Evolutionary conservation across 495 filamentous ascomycete species (phyloP).

Genomic region (Parmelia sp.): DNA sequence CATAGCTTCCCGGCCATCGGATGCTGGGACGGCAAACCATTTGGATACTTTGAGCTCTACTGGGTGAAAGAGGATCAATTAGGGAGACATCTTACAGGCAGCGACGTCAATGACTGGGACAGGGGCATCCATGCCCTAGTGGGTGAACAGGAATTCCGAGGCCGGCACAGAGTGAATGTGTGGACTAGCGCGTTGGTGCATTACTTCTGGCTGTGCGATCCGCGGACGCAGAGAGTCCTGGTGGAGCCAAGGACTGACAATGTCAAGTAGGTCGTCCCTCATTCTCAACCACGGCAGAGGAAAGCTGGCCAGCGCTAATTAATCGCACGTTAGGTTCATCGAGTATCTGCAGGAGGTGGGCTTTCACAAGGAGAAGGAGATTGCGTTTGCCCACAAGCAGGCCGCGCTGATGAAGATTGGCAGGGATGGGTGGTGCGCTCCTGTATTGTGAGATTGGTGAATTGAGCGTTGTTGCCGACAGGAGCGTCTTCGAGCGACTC

Average conservation of each 20-base stretch:
- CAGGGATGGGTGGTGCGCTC: constrained; percentile 77
- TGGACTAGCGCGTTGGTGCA: constrained; percentile 88
- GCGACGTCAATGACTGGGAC: constrained; percentile 68
- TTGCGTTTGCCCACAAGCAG: constrained; percentile 90
- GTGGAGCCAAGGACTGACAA: constrained; percentile 94
- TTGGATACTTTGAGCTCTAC: constrained; percentile 97
- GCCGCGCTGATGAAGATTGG: constrained; percentile 76
- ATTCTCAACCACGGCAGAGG: not conserved
- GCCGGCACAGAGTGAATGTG: constrained; percentile 59
- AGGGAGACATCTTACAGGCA: constrained; percentile 55
- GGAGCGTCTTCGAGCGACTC: no score
- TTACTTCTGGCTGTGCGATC: constrained; percentile 71
- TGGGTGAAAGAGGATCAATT: constrained; percentile 93
- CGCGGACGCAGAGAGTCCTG: constrained; percentile 71
- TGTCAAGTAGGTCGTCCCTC: constrained; percentile 55
- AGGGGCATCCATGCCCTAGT: constrained; percentile 82
- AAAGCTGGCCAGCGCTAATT: not conserved
- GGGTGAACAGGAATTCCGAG: constrained; percentile 88
- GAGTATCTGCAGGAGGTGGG: constrained; percentile 66
- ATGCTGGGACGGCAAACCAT: constrained; percentile 90
- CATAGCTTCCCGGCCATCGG: constrained; percentile 90
- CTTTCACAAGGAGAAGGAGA: constrained; percentile 82
- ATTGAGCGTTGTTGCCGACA: no score
- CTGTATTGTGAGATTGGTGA: constrained; percentile 56
- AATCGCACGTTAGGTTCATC: constrained; percentile 55